Evolutionary conservation across 2,329 filamentous ascomycete species (phyloP), one percentile per base, ranked within the genome.

Genomic region (Thielaviopsis populi): DNA sequence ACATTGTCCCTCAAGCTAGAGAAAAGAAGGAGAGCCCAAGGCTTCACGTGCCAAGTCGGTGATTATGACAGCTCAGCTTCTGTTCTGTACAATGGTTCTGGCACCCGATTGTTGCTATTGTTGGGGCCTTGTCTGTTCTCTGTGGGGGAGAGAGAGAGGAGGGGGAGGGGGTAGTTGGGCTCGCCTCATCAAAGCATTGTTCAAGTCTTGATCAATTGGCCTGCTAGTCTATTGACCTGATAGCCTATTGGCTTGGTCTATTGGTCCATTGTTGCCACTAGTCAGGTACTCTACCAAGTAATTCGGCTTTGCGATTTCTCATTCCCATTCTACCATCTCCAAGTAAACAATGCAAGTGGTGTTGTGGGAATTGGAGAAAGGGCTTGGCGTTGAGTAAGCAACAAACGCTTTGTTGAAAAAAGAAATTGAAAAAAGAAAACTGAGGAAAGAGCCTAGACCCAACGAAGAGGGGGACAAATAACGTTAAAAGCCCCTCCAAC

Each of bases 321-420:
- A 33, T 42, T n/a, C n/a, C n/a, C n/a, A n/a, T n/a, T n/a, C 41
- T 3, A n/a, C 11, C 17, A 42, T 42, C 41, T 42, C 41, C 41
- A 42, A 42, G 41, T 42, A 7, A 42, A 42, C 41, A 42, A 15
- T n/a, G 17, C 41, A 42, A 33, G 41, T 27, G 24, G 13, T 30
- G 15, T 15, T 54, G 48, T 30, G 15, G 22, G 22, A 54, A 30
- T 54, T 54, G 48, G 48, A 54, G 48, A 54, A 54, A 54, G 8
- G 48, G 48, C 48, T 54, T 54, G 48, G 48, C 48, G 48, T 54
- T 54, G 48, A 30, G 48, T 54, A 54, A 54, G 48, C 48, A 24
- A 30, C 48, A 54, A 54, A 54, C 48, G 22, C 48, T 54, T 54
- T 54, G 48, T 54, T 54, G 48, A 33, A 24, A 54, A 54, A 1